A percentile compares a stretch with the other conserved stretches of the same genome.
phyloP scores from a whole-genome alignment of 2,329 filamentous ascomycete species.

The Daldinia sp. region DNA sequence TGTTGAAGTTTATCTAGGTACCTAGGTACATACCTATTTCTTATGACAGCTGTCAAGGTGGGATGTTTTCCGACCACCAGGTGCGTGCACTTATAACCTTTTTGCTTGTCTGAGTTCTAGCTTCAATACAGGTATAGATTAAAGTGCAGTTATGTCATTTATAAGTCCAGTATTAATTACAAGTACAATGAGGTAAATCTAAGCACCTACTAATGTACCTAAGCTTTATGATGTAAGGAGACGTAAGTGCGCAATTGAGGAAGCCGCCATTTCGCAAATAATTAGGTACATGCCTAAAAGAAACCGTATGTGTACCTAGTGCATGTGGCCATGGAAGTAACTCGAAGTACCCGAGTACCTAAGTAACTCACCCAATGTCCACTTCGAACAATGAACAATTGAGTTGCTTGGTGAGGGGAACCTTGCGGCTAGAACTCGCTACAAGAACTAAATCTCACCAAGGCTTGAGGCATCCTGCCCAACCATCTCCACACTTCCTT shows the following conservation, averaged over 20 bases:
- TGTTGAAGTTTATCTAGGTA: not conserved
- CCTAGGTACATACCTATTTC: not conserved
- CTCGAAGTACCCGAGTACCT: not conserved
- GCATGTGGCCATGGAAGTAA: not conserved
- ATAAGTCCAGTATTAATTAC: no score
- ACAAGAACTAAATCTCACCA: slow-evolving; percentile 2
- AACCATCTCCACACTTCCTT: slow-evolving; percentile 8
- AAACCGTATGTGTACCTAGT: no score
- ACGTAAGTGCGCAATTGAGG: no score
- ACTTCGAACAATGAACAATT: not conserved
- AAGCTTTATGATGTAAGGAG: no score
- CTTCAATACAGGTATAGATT: no score
- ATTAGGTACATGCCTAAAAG: no score
- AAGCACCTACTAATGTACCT: no score
- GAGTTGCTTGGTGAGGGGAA: slow-evolving; percentile 5
- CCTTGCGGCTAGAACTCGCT: slow-evolving; percentile 7
- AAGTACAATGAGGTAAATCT: no score
- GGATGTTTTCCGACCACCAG: slow-evolving; percentile 5
- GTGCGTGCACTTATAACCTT: not conserved
- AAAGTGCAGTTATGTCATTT: no score
- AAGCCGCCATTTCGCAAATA: no score
- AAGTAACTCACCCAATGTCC: not conserved
- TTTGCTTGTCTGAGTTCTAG: no score
- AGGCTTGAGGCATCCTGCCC: slow-evolving; percentile 2
- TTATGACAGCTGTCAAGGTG: not conserved